These are phyloP conservation scores for Groenewaldozyma tartarivorans DNA, from an alignment of 805 yeast species.

Conservation along the genomic window DNA sequence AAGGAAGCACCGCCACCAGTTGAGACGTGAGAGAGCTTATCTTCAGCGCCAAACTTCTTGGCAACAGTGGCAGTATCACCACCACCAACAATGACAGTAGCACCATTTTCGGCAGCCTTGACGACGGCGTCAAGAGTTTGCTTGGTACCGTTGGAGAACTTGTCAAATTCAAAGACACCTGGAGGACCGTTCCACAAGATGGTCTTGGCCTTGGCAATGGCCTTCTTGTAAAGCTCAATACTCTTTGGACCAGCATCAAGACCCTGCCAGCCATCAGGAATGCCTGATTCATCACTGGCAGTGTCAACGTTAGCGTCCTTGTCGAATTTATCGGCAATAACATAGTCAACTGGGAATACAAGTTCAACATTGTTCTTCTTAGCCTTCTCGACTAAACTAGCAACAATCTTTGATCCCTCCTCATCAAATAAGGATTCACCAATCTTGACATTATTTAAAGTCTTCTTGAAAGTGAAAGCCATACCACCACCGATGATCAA, in stretches of 20 bases:
- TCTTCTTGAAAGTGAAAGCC: slow-evolving; percentile 99
- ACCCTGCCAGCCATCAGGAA: slow-evolving; percentile 93
- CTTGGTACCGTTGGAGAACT: slow-evolving; percentile 87
- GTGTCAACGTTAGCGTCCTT: slow-evolving; percentile 79
- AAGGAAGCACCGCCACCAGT: slow-evolving; percentile 99
- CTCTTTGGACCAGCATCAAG: slow-evolving; percentile 93
- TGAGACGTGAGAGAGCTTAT: slow-evolving; percentile 94
- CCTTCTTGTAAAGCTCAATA: slow-evolving; percentile 63
- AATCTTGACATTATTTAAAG: slow-evolving; percentile 71
- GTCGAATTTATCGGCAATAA: slow-evolving; percentile 89
- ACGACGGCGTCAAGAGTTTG: slow-evolving; percentile 81
- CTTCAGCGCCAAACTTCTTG: slow-evolving; percentile 95
- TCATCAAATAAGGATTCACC: slow-evolving; percentile 90
- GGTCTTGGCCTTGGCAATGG: slow-evolving; percentile 90
- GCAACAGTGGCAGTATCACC: slow-evolving; percentile 99
- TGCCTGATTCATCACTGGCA: slow-evolving; percentile 86
- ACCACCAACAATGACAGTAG: slow-evolving; percentile 94
- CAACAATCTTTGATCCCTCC: slow-evolving; percentile 93
- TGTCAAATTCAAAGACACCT: slow-evolving; percentile 97
- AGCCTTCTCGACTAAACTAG: slow-evolving; percentile 87
- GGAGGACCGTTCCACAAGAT: slow-evolving; percentile 99
- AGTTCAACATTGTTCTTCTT: slow-evolving; percentile 91
- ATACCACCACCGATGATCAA: slow-evolving; percentile 98
- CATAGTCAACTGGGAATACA: slow-evolving; percentile 90
- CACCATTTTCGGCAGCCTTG: slow-evolving; percentile 75